Percentiles rank a stretch among this genome's conserved stretches.
phyloP scores from a whole-genome alignment of 2,329 filamentous ascomycete species.

The Polychaeton citri region DNA sequence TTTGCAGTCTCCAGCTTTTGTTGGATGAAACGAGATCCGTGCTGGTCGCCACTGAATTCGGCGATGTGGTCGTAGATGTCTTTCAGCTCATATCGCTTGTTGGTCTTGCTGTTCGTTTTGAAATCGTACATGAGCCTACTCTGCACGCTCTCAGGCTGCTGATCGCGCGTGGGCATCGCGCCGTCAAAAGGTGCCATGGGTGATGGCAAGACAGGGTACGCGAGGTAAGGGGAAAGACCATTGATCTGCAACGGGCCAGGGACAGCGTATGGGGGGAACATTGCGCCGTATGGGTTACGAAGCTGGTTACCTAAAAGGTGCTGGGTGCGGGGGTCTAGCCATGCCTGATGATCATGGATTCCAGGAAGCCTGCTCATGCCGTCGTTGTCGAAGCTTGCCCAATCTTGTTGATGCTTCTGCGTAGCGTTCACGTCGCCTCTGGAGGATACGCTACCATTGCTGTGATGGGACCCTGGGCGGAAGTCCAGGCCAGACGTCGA shows the following conservation, averaged over 20 bases:
- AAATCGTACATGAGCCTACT: constrained; percentile 72
- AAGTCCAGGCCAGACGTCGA: constrained; percentile 7
- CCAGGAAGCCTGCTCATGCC: neutral
- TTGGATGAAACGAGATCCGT: constrained; percentile 92
- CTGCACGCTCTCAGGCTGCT: constrained; percentile 46
- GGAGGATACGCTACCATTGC: constrained; percentile 26
- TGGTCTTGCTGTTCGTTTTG: constrained; percentile 58
- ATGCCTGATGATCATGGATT: constrained; percentile 25
- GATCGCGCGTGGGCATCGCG: constrained; percentile 36
- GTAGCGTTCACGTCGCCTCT: constrained; percentile 28
- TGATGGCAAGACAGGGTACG: constrained; percentile 22
- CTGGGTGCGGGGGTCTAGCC: constrained; percentile 23
- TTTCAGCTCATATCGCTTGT: constrained; percentile 66
- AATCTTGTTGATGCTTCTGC: constrained; percentile 32
- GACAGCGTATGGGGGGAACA: constrained; percentile 22
- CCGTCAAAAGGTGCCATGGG: constrained; percentile 25
- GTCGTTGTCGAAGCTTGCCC: constrained; percentile 19
- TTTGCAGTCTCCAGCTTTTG: constrained; percentile 83
- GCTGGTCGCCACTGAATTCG: constrained; percentile 91
- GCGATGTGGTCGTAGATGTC: constrained; percentile 81
- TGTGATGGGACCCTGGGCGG: constrained; percentile 16
- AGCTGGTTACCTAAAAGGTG: constrained; percentile 24
- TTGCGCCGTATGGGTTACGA: constrained; percentile 19
- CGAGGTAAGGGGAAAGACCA: constrained; percentile 19
- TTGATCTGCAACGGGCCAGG: constrained; percentile 24